Base-by-base conservation (phyloP, 1,284 basidiomycete species). In the Naganishia liquefaciens region DNA sequence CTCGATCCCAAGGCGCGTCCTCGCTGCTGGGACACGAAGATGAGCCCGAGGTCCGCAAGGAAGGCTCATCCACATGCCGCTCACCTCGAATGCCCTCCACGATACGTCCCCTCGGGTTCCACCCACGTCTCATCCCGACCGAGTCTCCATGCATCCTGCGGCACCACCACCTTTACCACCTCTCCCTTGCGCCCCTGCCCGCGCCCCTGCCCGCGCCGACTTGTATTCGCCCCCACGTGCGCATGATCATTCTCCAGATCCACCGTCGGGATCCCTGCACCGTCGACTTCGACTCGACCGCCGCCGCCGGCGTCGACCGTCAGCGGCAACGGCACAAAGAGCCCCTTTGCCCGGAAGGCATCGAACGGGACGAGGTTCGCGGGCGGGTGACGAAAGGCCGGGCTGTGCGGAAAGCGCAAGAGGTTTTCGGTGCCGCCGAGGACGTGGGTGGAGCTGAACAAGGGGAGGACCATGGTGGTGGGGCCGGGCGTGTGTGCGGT, bases 331-430 rank as follows among this genome's bases (percentile, higher is more conserved):
- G 57, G 57, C 4, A 60, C 57, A 19, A 50, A 50, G n/a, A 60
- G 23, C 21, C 57, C 57, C 33, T 60, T 33, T 2, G 21, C 30
- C 19, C 50, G 2, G 37, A 40, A 60, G 9, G 27, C 46, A 6
- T 27, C n/a, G 19, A 60, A 40, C 5, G 57, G 43, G 33, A 60
- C 21, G 1, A 60, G 42, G 13, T 40, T 37, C 10, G 19, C 27
- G 30, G 57, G 57, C 30, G 44, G 57, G 19, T 27, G n/a, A 5
- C 21, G 17, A 23, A 60, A 60, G 13, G 13, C 46, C 21, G 57
- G 33, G 37, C 57, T 60, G 33, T 30, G 21, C n/a, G 64, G 46
- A 27, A 65, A 65, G 19, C 17, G 46, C n/a, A 60, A 33, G 64
- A 54, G 30, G 13, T 40, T 50, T 11, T 50, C 57, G 11, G 27